Evolutionary conservation across 2,329 filamentous ascomycete species (phyloP), one percentile per base, ranked within the genome.

Genomic region (Trichophyton mentagrophytes): DNA sequence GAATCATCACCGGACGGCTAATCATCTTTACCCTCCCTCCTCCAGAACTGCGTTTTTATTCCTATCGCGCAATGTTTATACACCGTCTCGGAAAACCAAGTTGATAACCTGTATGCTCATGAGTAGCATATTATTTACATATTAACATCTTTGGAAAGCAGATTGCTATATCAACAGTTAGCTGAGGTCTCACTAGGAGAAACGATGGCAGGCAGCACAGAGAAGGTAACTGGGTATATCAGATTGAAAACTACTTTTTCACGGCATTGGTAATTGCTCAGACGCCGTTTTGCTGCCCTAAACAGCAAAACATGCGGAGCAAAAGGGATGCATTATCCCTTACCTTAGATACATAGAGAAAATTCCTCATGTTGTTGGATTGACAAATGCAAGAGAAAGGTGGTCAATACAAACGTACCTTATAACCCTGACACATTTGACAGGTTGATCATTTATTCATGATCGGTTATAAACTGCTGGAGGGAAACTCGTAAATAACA

Each of bases 161-260:
- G 40, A 44, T 15, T 15, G n/a, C 15, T 17, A 55, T 11, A 51
- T n/a, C n/a, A n/a, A 55, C 25, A 44, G 40, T 59, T 38, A 59
- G 42, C 49, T 11, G 8, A 38, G 3, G 30, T 3, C 20, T 2
- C 38, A 51, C 15, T 25, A 30, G 17, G 22, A 15, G 8, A 47
- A 59, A 22, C 46, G 13, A 15, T 9, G 20, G 33, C 20, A 20
- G 25, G 11, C 15, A 59, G 30, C 11, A 7, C 51, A 17, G 3
- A 38, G 4, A 51, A 9, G 8, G 11, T 6, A 9, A 30, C 9
- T 11, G 9, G n/a, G 46, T 44, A 60, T 58, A 64, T 73, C 70
- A 72, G 72, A 74, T 75, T 76, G 74, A 76, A 75, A 75, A 76
- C 73, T 75, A 76, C 71, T 63, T 63, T 64, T 67, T 70, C 25